Base-by-base conservation (phyloP, 805 yeast species). In the Pichia heedii region DNA sequence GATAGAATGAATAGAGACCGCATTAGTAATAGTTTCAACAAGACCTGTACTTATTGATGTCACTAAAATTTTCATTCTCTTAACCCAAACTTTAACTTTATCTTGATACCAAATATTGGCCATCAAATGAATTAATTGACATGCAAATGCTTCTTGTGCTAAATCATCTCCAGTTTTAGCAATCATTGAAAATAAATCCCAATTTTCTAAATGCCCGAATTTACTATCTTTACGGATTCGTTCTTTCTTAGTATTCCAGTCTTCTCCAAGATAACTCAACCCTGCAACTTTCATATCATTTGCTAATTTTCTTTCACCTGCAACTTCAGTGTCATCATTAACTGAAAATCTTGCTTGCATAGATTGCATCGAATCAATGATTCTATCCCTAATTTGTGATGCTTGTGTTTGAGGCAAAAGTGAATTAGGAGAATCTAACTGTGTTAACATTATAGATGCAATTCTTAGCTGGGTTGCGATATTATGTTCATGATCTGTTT, bases 61-160 rank as follows among this genome's bases (percentile, higher is more conserved):
- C 36, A 90, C 81, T 47, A 93, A 68, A 44, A 93, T 93, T 54
- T 86, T 79, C 97, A 93, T 90, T 50, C 81, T 73, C 54, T 89
- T 90, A 3, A 89, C 93, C 97, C 98, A 93, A 4, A 81, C 86
- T 22, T 74, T 80, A 8, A 84, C 78, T 3, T 71, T 70, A 21
- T 76, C 75, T 26, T 69, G 73, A 39, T 76, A 74, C 97, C 97
- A 93, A 36, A 87, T 78, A 40, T 77, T 77, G 1, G 95, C 79
- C 65, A 90, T 85, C 21, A 95, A 82, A 48, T 84, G 82, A 41
- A 93, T 90, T 36, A 93, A 61, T 60, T 93, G 98, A 50, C 96
- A 88, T 0, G 98, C 98, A 69, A 93, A 88, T 0, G 98, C 96
- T 61, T 93, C 98, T 60, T 93, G 98, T 21, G 96, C 84, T 41